Conservation (phyloP, 1,284 basidiomycete genomes). For the Fomitopsis pinicola region DNA sequence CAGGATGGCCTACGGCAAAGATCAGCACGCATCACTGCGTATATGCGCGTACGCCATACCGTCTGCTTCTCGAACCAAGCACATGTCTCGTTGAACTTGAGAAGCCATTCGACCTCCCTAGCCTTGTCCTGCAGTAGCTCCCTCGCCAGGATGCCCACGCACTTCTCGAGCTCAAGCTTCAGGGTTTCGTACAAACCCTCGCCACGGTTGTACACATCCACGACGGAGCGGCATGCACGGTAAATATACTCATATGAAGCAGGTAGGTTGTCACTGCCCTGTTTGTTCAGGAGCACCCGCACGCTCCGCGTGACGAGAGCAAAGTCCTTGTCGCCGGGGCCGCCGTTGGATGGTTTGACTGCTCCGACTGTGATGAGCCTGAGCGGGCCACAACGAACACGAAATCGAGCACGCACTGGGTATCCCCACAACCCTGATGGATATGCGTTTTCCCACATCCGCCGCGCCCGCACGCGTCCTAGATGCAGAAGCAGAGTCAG, state of each 20-base stretch:
- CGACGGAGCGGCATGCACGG: constrained; percentile 47
- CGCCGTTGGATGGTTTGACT: constrained; percentile 16
- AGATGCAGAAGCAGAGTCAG: constrained; percentile 53
- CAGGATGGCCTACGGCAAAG: constrained; percentile 40
- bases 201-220: constrained; percentile 47
- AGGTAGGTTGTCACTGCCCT: constrained; percentile 30
- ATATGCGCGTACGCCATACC: constrained; percentile 33
- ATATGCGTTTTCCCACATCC: constrained; percentile 32
- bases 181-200: constrained; percentile 49
- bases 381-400: background rate
- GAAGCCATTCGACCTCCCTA: constrained; percentile 44
- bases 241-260: constrained; percentile 55
- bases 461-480: constrained; percentile 37
- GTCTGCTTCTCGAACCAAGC: constrained; percentile 61
- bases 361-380: background rate
- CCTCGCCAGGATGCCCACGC: constrained; percentile 34
- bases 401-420: constrained; percentile 28
- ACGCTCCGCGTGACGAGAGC: constrained; percentile 39
- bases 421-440: constrained; percentile 40
- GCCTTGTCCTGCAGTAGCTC: constrained; percentile 28
- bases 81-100: constrained; percentile 46
- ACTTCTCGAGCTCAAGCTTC: constrained; percentile 50
- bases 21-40: background rate
- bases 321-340: constrained; percentile 20
- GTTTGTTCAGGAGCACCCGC: constrained; percentile 37